These are phyloP conservation scores for Prunus dulcis DNA, from an alignment of 306 rosid genomes.

Conservation along the genomic window DNA sequence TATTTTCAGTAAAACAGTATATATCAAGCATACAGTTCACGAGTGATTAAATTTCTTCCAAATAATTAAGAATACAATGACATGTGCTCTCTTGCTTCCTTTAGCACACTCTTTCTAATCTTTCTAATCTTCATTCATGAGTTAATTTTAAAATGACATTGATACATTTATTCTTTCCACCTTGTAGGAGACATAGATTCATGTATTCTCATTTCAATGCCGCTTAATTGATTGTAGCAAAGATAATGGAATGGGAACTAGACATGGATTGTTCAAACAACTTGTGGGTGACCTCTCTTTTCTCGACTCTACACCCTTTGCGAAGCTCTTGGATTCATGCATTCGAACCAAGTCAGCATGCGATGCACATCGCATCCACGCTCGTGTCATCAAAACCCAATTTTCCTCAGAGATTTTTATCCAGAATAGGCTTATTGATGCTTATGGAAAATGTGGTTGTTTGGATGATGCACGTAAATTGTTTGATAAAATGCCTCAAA, in stretches of 20 bases:
- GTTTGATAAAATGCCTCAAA: constrained; percentile 26
- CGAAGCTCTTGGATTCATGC: constrained; percentile 28
- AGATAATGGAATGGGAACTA: constrained; percentile 24
- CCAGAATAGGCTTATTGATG: constrained; percentile 31
- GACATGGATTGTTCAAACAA: constrained; percentile 16
- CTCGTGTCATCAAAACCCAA: constrained; percentile 18
- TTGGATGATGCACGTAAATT: constrained; percentile 23
- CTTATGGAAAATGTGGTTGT: constrained; percentile 21
- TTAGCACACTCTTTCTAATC: neutral
- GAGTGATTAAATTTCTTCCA: neutral
- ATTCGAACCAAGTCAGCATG: constrained; percentile 6
- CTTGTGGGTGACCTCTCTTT: constrained; percentile 21
- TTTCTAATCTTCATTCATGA: neutral
- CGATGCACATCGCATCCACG: constrained; percentile 25
- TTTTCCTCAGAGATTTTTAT: constrained; percentile 21
- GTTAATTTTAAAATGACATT: neutral
- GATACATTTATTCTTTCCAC: neutral
- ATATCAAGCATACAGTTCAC: neutral
- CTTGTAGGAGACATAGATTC: neutral
- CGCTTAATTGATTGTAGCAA: neutral
- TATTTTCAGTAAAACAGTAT: neutral
- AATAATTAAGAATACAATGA: neutral
- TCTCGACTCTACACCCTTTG: constrained; percentile 27
- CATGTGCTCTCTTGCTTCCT: neutral
- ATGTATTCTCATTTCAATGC: neutral